A percentile compares a stretch with the other conserved stretches of the same genome.
These are phyloP conservation scores for Bassia scoparia DNA, from an alignment of 148 eudicot species.

Conservation along the genomic window DNA sequence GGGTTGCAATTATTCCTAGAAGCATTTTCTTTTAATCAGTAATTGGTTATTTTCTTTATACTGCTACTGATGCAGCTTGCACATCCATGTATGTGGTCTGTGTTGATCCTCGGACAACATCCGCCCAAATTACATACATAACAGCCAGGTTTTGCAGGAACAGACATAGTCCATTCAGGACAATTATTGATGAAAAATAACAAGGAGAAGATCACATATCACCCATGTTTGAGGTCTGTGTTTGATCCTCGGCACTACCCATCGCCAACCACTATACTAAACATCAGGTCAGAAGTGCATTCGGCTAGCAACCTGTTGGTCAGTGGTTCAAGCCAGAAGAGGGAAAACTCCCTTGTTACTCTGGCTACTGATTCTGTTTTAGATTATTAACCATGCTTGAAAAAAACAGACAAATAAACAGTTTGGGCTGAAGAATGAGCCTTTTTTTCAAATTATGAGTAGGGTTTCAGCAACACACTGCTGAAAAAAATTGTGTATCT, in stretches of 20 bases:
- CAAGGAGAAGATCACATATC: not conserved
- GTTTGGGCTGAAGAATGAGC: not conserved
- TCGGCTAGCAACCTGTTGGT: not conserved
- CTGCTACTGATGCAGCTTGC: conserved; percentile 56
- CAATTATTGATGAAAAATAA: conserved; percentile 13
- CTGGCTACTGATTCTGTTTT: not conserved
- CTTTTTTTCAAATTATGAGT: not conserved
- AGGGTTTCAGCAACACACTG: conserved; percentile 1
- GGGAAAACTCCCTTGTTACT: not conserved
- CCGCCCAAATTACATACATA: conserved; percentile 40
- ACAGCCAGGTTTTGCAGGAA: conserved; percentile 80
- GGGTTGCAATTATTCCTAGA: not conserved
- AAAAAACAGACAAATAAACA: not conserved
- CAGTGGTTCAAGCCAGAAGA: not conserved
- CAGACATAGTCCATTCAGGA: conserved; percentile 32
- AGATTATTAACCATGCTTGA: not conserved
- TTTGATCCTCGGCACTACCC: too few species aligned
- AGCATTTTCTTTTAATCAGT: not conserved
- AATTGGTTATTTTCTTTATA: conserved; percentile 26
- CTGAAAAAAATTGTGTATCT: conserved; percentile 1
- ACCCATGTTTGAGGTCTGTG: too few species aligned
- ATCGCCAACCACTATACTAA: too few species aligned
- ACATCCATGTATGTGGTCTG: conserved; percentile 54
- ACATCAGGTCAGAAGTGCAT: too few species aligned
- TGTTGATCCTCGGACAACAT: conserved; percentile 51